Evolutionary conservation across 108 stramenopile genomes (phyloP), one percentile per base, ranked within the genome.

Genomic region (Heterococcus sp.): DNA sequence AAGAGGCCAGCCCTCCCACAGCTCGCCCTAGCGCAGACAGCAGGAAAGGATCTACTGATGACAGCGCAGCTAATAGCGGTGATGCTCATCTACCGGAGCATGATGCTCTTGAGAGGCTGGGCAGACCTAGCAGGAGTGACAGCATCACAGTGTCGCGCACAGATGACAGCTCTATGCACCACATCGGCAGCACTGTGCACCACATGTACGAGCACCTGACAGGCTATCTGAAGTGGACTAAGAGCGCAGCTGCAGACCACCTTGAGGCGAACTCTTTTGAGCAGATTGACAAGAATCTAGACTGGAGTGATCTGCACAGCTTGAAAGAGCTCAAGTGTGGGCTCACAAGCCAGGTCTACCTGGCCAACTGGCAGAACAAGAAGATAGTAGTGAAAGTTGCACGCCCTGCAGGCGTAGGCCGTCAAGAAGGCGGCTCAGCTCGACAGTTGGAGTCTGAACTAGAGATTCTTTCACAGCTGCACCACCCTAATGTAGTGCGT

Each of bases 401-500:
- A 21, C 46, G 46, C 46, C n/a, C n/a, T n/a, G n/a, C n/a, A n/a
- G n/a, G n/a, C n/a, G n/a, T n/a, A n/a, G 46, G 46, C 46, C 46
- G 46, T 21, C 14, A 58, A 8, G 46, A 8, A 21, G 46, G 46
- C 46, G 46, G 14, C 14, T 58, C 46, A 8, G 46, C 46, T 8
- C 46, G 46, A 8, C 46, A 58, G 46, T 21, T 58, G 14, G 46
- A 8, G 46, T 58, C 46, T 21, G 46, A 58, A 21, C 46, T 58
- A 21, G 14, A 21, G 14, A 58, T 21, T 21, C 46, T 21, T 39
- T 14, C 37, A 39, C 66, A 76, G 75, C 36, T 68, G 37, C 66
- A 76, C 35, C 75, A 76, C 38, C 66, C 36, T 4, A 65, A 76
- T 28, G 63, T 64, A 68, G 75, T 76, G 36, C 66, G 67, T 27